Base-by-base conservation (phyloP, 1,284 basidiomycete species). In the Cutaneotrichosporon dermatis region DNA sequence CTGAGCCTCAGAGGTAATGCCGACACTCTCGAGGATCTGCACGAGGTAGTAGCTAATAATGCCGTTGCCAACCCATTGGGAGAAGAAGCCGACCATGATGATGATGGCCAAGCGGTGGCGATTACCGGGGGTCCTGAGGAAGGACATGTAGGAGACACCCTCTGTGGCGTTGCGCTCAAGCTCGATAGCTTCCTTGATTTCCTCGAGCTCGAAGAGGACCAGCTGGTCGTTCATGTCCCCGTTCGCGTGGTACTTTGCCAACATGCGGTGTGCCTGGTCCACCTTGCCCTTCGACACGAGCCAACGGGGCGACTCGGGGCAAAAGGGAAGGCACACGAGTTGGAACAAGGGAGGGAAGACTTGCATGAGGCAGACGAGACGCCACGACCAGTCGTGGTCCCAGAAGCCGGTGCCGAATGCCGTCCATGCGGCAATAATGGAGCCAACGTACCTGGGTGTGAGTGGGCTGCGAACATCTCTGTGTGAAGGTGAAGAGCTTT, bases 31-130 rank as follows among this genome's bases (percentile, higher is more conserved):
- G 54, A 64, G 62, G n/a, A 64, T 57, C 42, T 60, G 11, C 5
- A 55, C 55, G 33, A 57, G 44, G 51, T 60, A 60, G 51, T 57
- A 60, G 6, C 41, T 35, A 42, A 61, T 54, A n/a, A 57, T 52
- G 11, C 60, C 60, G 48, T 61, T 61, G 1, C 60, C 60, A 15
- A 54, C 46, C 60, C 60, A 61, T 35, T 61, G 60, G 42, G 51
- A 54, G 36, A 48, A 54, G 15, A 85, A 62, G 16, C 83, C 84
- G 46, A 84, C 69, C 64, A 80, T 79, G 36, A 79, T 67, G 9
- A 79, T 77, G 51, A 84, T 77, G 34, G 82, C 50, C 35, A 84
- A 61, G 4, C 83, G 75, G 51, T 75, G 79, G 53, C 82, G 65
- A 61, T 79, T 78, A 1, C 77, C 77, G 25, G 60, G 68, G n/a